Base-by-base conservation (phyloP, 306 rosid species). In the Trifolium pratense region DNA sequence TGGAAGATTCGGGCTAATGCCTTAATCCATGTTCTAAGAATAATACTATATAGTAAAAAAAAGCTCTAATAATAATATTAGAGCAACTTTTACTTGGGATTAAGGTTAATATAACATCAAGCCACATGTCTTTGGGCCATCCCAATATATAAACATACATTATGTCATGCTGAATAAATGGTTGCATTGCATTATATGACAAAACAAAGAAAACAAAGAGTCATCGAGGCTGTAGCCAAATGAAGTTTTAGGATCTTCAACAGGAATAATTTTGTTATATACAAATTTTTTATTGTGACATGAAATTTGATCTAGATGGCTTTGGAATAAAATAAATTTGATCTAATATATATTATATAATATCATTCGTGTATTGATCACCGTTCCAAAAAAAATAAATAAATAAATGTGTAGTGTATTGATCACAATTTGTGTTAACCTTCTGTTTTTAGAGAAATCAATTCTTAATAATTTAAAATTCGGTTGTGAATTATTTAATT, bases 101-200 rank as follows among this genome's bases (percentile, higher is more conserved):
- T 51, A 17, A 4, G 25, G 26, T 51, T 17, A 2, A 17, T 17
- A 17, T 17, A 21, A 25, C 12, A 56, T 56, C 61, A 56, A 56
- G 31, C 61, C 32, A 21, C 61, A 23, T 56, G 60, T 9, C 60
- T 55, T 9, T 21, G 61, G 59, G 32, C 34, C 61, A 21, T 56
- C 61, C 31, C 32, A 56, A 56, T 10, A 10, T 4, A 11, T 21
- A 23, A 55, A 56, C 61, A 56, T 23, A 23, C 61, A 23, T 56
- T 56, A 56, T 56, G 61, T 56, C 34, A 21, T 56, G 61, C 15
- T 55, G 61, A 51, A 17, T 23, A 51, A 51, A 17, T 21, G 61
- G 61, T 21, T 56, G 32, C 58, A 56, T 21, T 56, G 21, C 21
- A 21, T 4, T 55, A 10, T 18, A 20, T 53, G 55, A 48, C 55